Evolutionary conservation across 2,329 filamentous ascomycete genomes (phyloP), one percentile per base, ranked within the genome.

Genomic region (Epichloe gansuensis): DNA sequence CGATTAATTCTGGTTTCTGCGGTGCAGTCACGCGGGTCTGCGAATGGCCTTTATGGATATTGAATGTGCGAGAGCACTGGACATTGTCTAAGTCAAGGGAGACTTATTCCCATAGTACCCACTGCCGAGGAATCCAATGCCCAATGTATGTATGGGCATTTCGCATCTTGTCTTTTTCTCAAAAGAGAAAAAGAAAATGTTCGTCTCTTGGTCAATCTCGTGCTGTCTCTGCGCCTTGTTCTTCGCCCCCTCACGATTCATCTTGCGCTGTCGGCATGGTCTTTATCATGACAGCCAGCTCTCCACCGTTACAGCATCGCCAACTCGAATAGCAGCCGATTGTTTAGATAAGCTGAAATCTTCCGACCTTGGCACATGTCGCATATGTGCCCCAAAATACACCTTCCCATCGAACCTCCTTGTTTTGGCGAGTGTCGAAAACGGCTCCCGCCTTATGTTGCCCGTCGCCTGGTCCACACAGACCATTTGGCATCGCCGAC

Each of bases 401-500:
- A 96, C 85, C 67, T 90, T 90, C 2, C 90, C 88, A 50, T 87
- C 82, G 57, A 88, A 82, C 53, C 88, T 80, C 59, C 93, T 80
- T 11, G 88, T 95, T 72, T 94, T 95, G 2, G 87, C 85, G 54
- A 98, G 71, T 1, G 90, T 96, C 3, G 86, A 80, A 63, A 93
- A 95, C 0, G 93, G 93, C 66, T 97, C 93, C 57, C 89, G 82
- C 57, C 83, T 81, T 65, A 82, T 86, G 57, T 82, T 76, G 0
- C 83, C 90, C 12, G 85, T 95, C 46, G 82, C 74, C 66, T 96
- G 93, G 62, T 98, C 84, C 46, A 97, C 81, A 64, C 91, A 96
- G 9, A 98, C 85, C 91, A 98, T 97, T 66, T 95, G 90, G 61
- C 93, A 98, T 54, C 93, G 75, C 55, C 89, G 80, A 62, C 93